Percentiles rank a stretch among this genome's conserved stretches.
phyloP scores from a whole-genome alignment of 495 filamentous ascomycete genomes.

The Oidiodendron maius region DNA sequence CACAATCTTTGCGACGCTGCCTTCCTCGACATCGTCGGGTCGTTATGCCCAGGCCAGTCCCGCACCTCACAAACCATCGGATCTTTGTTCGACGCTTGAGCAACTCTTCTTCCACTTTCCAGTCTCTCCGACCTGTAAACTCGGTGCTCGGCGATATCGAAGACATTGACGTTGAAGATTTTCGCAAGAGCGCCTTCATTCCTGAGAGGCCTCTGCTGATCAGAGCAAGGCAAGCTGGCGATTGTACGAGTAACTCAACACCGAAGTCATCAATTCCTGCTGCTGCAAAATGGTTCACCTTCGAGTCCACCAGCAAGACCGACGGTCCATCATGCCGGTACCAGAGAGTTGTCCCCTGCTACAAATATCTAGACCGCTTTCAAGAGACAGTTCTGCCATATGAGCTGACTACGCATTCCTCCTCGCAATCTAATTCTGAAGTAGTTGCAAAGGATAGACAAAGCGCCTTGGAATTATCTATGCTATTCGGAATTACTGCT shows the following conservation, averaged over 20 bases:
- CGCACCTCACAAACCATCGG: not conserved
- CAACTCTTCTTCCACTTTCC: not conserved
- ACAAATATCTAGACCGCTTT: conserved; percentile 15
- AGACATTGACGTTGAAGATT: conserved; percentile 15
- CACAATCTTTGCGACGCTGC: not conserved
- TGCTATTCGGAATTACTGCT: not conserved
- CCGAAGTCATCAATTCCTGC: conserved; percentile 13
- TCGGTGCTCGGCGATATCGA: conserved; percentile 7
- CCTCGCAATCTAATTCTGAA: not conserved
- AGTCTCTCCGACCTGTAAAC: conserved; percentile 2
- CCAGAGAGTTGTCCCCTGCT: not conserved
- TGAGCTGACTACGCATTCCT: conserved; percentile 6
- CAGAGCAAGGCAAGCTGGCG: not conserved
- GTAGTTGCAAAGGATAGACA: not conserved
- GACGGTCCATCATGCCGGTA: not conserved
- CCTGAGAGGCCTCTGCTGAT: conserved; percentile 22
- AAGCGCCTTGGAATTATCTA: not conserved
- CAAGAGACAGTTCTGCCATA: conserved; percentile 19
- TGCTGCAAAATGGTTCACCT: conserved; percentile 16
- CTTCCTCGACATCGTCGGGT: not conserved
- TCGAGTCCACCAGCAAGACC: not conserved
- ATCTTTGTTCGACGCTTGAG: not conserved
- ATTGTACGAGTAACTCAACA: not conserved
- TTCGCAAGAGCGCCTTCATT: conserved; percentile 19
- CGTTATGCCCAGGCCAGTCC: not conserved